A percentile compares a stretch with the other conserved stretches of the same genome.
Conservation (phyloP, 306 rosid species). For the Corylus americana region DNA sequence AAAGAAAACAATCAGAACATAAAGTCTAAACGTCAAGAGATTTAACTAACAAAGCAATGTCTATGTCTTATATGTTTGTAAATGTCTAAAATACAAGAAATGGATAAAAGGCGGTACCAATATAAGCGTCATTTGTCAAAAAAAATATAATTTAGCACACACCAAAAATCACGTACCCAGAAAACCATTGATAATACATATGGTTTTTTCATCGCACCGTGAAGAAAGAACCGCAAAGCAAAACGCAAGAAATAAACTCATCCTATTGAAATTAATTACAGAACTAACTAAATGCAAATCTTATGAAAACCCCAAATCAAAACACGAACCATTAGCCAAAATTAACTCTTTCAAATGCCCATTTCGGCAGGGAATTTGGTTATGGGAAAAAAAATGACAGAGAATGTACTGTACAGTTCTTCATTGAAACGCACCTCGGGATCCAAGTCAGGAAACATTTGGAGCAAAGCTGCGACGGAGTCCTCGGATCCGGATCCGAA, state of each 20-base stretch:
- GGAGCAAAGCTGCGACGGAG: conserved; percentile 28
- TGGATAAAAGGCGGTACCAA: background rate
- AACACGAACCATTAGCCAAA: background rate
- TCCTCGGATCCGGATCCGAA: conserved; percentile 25
- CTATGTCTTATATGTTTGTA: background rate
- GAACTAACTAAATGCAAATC: background rate
- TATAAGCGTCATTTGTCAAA: background rate
- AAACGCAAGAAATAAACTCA: background rate
- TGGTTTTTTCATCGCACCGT: background rate
- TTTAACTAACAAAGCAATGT: background rate
- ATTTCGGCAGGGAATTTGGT: background rate
- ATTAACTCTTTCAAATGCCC: background rate
- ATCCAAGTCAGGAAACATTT: conserved; percentile 39
- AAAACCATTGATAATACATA: background rate
- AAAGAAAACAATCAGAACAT: background rate
- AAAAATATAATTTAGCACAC: background rate
- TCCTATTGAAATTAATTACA: background rate
- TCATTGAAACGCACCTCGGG: conserved; percentile 26
- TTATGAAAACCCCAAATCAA: background rate
- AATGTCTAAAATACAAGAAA: background rate
- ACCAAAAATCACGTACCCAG: background rate
- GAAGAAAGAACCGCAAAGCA: background rate
- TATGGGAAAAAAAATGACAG: background rate
- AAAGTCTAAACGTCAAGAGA: background rate
- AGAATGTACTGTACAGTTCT: background rate